phyloP scores from a whole-genome alignment of 768 basidiomycete genomes.

The Asterophora lycoperdoides region DNA sequence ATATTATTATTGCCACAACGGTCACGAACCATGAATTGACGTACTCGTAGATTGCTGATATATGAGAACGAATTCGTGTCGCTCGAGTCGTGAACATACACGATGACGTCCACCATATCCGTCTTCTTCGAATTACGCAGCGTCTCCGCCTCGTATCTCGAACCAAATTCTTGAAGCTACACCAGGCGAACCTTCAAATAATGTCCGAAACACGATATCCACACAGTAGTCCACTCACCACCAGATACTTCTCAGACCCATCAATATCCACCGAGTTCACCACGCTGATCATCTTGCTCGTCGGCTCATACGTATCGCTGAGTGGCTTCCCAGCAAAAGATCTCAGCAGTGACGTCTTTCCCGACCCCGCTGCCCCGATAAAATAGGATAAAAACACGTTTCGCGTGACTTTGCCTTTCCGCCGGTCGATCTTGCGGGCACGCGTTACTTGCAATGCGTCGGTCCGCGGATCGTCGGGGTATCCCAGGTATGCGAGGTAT shows the following conservation, averaged over 20 bases:
- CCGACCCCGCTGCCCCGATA: constrained; percentile 92
- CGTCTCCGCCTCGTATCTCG: constrained; percentile 89
- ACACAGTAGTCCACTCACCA: constrained; percentile 53
- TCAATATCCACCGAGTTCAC: constrained; percentile 95
- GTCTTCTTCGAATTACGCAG: constrained; percentile 87
- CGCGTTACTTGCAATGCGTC: constrained; percentile 81
- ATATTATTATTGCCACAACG: constrained; percentile 15
- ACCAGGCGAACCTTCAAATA: not conserved
- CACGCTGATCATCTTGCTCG: constrained; percentile 84
- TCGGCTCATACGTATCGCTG: constrained; percentile 74
- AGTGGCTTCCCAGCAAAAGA: constrained; percentile 85
- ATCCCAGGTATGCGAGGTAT: constrained; percentile 94
- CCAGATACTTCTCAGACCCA: constrained; percentile 92
- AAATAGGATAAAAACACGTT: constrained; percentile 94
- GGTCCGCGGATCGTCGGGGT: constrained; percentile 75
- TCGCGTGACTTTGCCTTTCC: constrained; percentile 82
- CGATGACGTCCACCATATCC: constrained; percentile 89
- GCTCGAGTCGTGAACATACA: constrained; percentile 96
- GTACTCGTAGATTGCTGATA: constrained; percentile 90
- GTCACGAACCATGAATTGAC: constrained; percentile 4
- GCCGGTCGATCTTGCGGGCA: constrained; percentile 78
- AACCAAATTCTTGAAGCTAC: constrained; percentile 96
- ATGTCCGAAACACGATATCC: not conserved
- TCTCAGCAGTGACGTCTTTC: constrained; percentile 85
- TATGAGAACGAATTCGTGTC: constrained; percentile 99